Base-by-base conservation (phyloP, 2,329 filamentous ascomycete genomes). In the Acrocalymma vagum region DNA sequence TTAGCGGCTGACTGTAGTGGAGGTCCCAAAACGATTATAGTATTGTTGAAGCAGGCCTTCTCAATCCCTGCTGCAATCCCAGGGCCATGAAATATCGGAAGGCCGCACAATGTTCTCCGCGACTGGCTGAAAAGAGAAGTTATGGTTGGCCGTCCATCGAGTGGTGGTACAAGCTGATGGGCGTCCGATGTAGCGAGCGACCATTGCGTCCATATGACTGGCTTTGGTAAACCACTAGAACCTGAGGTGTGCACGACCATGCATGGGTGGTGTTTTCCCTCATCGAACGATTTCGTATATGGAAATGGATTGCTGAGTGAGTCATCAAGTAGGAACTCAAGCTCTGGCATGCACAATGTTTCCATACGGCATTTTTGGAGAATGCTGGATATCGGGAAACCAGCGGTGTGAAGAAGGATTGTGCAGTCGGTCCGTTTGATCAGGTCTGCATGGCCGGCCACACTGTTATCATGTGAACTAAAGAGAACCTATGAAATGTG, bases 161-260 rank as follows among this genome's bases (percentile, higher is more conserved):
- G 22, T 10, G 48, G 39, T 28, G 53, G 41, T 6, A 59, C 45
- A 8, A 42, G n/a, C 9, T 58, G 53, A 25, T 62, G 52, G 13
- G 38, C 23, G 32, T 62, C 60, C 6, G 29, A 37, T 5, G 48
- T 52, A 14, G 33, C 42, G 3, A 62, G 38, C 2, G 42, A 35
- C 44, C 48, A 49, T 23, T 65, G 53, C 10, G 61, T 65, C 47
- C 54, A 69, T 9, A 59, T 43, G 1, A 73, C 60, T 4, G 69
- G 65, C 26, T 71, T 72, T 2, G 70, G 71, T 11, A 66, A 39
- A 1, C 70, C 69, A 0, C 65, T 72, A 0, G 69, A 64, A 0
- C 66, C 68, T 14, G 67, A 67, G 0, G 69, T 69, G 46, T 72
- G 67, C n/a, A 71, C 23, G 6, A 71, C 53, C 8, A 65, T 49